A percentile compares a stretch with the other conserved stretches of the same genome.
Evolutionary conservation across 768 basidiomycete species (phyloP).

Genomic region (Thelephora aurantiotincta): DNA sequence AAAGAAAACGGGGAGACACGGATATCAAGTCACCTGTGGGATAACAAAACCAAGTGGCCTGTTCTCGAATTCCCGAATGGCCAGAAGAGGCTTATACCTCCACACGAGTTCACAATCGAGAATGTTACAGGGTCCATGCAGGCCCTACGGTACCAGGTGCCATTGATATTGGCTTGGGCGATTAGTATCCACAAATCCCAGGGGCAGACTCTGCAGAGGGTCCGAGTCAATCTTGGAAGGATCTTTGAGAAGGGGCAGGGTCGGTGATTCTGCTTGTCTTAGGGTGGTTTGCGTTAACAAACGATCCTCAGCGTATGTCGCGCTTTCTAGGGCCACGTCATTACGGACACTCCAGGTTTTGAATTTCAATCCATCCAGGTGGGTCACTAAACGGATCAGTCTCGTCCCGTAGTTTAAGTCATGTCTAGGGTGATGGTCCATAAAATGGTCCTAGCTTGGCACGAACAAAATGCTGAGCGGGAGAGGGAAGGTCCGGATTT

Average conservation of each 20-base stretch:
- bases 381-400: conserved; percentile 7
- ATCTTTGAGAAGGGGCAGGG: conserved; percentile 71
- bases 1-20: conserved; percentile 3
- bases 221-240: conserved; percentile 61
- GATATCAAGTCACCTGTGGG: too few species aligned
- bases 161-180: conserved; percentile 72
- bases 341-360: conserved; percentile 50
- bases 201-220: conserved; percentile 77
- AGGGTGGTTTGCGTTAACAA: neutral
- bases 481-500: too few species aligned
- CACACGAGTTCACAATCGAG: conserved; percentile 39
- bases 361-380: conserved; percentile 49
- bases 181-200: conserved; percentile 84
- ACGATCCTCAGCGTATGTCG: conserved; percentile 47
- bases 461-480: conserved; percentile 14
- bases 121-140: conserved; percentile 34
- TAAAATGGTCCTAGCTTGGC: conserved; percentile 47
- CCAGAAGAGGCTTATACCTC: conserved; percentile 26
- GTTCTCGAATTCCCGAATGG: conserved; percentile 44
- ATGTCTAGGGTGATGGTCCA: conserved; percentile 44
- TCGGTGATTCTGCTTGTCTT: neutral
- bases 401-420: neutral
- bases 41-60: conserved; percentile 29
- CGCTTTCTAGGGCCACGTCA: conserved; percentile 59
- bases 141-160: conserved; percentile 34